Evolutionary conservation across 495 filamentous ascomycete species (phyloP), one percentile per base, ranked within the genome.

Genomic region (Aspergillus taichungensis): DNA sequence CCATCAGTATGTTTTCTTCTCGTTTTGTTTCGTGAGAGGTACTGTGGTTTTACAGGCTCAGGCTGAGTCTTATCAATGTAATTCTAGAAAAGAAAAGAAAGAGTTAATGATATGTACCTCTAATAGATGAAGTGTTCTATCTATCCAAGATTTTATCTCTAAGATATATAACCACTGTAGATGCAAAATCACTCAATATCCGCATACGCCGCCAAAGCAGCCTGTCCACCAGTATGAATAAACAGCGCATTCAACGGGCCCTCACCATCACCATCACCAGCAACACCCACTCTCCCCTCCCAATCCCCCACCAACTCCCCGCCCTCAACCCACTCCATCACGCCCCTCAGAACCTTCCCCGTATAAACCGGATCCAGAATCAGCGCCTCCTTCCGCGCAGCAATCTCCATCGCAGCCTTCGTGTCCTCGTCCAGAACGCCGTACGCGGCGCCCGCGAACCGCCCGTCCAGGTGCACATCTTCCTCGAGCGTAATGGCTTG

Each of bases 211-310:
- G 59, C 49, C 10, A 68, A 13, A 0, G 63, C 60, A 38, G 63
- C 52, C 47, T 68, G 66, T n/a, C 66, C 66, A 6, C 66, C 66
- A 0, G 66, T 69, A 49, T 69, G 66, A 34, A 69, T 63, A 33
- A 69, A 68, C 24, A 69, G 45, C 13, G 54, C 60, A 59, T 69
- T 68, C 1, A 63, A 52, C 14, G 52, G 32, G 12, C 52, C 40
- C 45, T 46, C 37, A 0, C 14, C 31, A 32, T 36, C 8, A 8
- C 38, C n/a, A 24, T 30, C 18, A 7, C 32, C 32, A 6, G 32
- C 36, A 31, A 28, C 30, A 13, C 11, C 8, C 10, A 30, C 6
- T 42, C 48, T 4, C 4, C 11, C 8, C 10, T 29, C 6, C 48
- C 48, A 56, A 6, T 58, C 32, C 30, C 8, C 43, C 8, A 37